These are phyloP conservation scores for Euptelea pleiosperma DNA, from an alignment of 164 flowering plant genomes.

Conservation along the genomic window DNA sequence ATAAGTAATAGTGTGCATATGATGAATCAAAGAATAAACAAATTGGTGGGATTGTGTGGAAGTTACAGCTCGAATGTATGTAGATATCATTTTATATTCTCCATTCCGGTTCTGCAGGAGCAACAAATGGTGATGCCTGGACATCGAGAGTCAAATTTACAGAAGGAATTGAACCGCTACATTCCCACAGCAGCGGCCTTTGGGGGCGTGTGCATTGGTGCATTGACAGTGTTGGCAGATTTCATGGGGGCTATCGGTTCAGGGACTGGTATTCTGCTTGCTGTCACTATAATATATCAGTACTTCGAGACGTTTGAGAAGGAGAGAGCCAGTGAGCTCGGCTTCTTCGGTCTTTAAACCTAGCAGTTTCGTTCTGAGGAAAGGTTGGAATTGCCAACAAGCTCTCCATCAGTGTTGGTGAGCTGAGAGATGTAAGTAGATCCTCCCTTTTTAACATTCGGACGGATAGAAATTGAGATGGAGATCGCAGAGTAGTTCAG, in stretches of 20 bases:
- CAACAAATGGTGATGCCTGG: slow-evolving; percentile 67
- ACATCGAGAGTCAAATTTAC: slow-evolving; percentile 46
- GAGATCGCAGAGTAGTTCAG: no score
- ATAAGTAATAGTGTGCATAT: neutral
- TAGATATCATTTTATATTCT: neutral
- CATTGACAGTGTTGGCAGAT: slow-evolving; percentile 53
- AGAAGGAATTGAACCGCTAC: slow-evolving; percentile 53
- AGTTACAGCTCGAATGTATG: no score
- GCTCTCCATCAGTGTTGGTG: slow-evolving; percentile 17
- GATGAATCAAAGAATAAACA: neutral
- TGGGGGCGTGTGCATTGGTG: slow-evolving; percentile 61
- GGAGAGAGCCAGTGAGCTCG: slow-evolving; percentile 52
- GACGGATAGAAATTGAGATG: no score
- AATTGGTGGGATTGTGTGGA: neutral
- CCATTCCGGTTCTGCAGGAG: slow-evolving; percentile 25
- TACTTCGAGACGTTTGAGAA: slow-evolving; percentile 56
- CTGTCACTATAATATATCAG: slow-evolving; percentile 51
- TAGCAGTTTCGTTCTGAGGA: neutral
- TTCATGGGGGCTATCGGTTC: slow-evolving; percentile 62
- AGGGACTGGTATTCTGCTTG: slow-evolving; percentile 50
- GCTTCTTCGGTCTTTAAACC: slow-evolving; percentile 44
- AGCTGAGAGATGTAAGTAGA: no score
- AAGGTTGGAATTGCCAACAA: slow-evolving; percentile 4
- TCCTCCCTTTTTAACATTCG: no score
- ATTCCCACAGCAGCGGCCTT: slow-evolving; percentile 67